phyloP scores from a whole-genome alignment of 257 asterid genomes.

The Jasminum sambac region DNA sequence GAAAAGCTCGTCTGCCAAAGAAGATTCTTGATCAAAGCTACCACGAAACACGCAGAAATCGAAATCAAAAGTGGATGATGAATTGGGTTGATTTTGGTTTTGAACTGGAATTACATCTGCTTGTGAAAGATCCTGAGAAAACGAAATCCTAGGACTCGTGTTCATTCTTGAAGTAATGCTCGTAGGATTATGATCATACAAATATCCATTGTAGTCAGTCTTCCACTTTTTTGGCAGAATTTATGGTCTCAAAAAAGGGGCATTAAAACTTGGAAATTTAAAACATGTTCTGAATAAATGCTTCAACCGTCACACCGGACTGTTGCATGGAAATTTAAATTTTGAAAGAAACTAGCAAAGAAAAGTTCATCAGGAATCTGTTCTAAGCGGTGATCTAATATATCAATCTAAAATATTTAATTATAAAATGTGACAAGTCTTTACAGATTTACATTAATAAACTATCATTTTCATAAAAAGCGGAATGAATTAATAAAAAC shows the following conservation, averaged over 20 bases:
- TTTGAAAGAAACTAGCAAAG: background rate
- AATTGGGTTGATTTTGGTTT: constrained; percentile 42
- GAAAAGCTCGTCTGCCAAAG: constrained; percentile 93
- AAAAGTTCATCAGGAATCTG: background rate
- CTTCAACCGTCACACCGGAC: constrained; percentile 32
- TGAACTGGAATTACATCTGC: constrained; percentile 59
- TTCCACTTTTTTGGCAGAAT: background rate
- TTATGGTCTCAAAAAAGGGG: constrained; percentile 8
- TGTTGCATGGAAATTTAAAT: constrained; percentile 30
- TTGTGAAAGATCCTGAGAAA: constrained; percentile 67
- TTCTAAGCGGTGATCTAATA: background rate
- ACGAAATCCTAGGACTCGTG: constrained; percentile 79
- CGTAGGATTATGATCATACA: constrained; percentile 41
- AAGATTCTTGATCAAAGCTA: constrained; percentile 54
- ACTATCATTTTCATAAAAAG: too few species aligned
- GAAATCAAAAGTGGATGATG: constrained; percentile 53
- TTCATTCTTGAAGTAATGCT: background rate
- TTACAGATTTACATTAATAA: too few species aligned
- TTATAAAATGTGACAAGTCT: too few species aligned
- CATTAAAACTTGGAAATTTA: constrained; percentile 18
- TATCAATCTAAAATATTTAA: too few species aligned
- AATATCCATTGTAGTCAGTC: constrained; percentile 49
- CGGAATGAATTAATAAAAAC: too few species aligned
- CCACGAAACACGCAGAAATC: constrained; percentile 74
- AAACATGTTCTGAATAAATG: constrained; percentile 18